These are phyloP conservation scores for Favolaschia claudopus DNA, from an alignment of 768 basidiomycete species.

Conservation along the genomic window DNA sequence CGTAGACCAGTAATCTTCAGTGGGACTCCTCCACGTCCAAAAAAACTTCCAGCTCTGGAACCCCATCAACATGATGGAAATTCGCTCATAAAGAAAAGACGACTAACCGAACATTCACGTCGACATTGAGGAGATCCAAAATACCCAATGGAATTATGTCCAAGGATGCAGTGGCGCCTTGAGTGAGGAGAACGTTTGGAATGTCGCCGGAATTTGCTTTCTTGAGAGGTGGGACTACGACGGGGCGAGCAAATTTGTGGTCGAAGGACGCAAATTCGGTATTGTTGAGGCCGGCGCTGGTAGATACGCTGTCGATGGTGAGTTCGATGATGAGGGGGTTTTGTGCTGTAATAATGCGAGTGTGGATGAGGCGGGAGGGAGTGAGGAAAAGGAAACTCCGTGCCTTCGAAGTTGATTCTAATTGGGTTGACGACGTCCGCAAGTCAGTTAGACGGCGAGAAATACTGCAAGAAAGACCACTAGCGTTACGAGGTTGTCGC, in stretches of 20 bases:
- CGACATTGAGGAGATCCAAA: slow-evolving; percentile 55
- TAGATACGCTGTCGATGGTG: slow-evolving; percentile 49
- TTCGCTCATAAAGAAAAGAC: neutral
- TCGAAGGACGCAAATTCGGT: slow-evolving; percentile 65
- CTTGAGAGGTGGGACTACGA: slow-evolving; percentile 56
- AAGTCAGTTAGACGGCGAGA: slow-evolving; percentile 48
- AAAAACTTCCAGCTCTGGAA: slow-evolving; percentile 10
- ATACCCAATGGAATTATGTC: slow-evolving; percentile 61
- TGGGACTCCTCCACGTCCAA: slow-evolving; percentile 61
- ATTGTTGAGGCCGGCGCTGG: slow-evolving; percentile 57
- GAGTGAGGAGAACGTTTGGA: slow-evolving; percentile 60
- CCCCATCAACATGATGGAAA: neutral
- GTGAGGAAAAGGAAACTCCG: neutral
- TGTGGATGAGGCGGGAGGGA: neutral
- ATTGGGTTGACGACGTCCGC: slow-evolving; percentile 31
- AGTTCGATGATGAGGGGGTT: slow-evolving; percentile 55
- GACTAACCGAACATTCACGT: slow-evolving; percentile 47
- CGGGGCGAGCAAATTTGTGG: slow-evolving; percentile 59
- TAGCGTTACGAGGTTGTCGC: slow-evolving; percentile 44
- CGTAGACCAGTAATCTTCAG: slow-evolving; percentile 63
- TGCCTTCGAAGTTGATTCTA: slow-evolving; percentile 48
- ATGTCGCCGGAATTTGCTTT: slow-evolving; percentile 67
- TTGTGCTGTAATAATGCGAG: slow-evolving; percentile 34
- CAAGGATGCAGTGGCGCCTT: slow-evolving; percentile 58
- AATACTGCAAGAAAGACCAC: slow-evolving; percentile 2